Conservation (phyloP, 23 red algal species). For the Cyanidium caldarium region DNA sequence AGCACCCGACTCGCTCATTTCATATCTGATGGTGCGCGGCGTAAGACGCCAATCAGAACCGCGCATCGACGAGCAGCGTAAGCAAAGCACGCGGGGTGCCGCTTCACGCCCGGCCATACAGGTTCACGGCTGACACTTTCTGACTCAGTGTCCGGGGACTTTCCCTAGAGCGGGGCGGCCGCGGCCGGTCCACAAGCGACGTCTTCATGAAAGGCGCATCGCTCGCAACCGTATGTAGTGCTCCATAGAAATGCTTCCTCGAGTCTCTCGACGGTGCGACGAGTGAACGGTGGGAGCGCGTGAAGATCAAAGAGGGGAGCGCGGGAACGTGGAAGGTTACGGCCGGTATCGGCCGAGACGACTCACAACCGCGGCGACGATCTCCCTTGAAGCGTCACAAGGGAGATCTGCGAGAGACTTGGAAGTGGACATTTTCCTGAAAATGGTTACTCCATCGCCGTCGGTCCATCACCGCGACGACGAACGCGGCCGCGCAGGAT, state of each 20-base stretch:
- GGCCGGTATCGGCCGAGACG: too few species aligned
- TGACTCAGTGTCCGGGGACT: constrained; percentile 7
- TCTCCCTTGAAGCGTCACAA: too few species aligned
- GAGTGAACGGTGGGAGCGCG: constrained; percentile 1
- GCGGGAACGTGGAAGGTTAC: too few species aligned
- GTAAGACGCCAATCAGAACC: not conserved
- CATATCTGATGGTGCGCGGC: not conserved
- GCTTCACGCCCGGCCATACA: not conserved
- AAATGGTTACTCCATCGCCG: too few species aligned
- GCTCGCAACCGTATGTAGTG: not conserved
- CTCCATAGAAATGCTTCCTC: not conserved
- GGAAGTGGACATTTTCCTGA: too few species aligned
- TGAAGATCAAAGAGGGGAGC: too few species aligned
- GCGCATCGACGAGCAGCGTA: not conserved
- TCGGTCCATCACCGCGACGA: too few species aligned
- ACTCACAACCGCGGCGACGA: too few species aligned
- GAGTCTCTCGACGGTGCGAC: not conserved
- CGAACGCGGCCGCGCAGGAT: too few species aligned
- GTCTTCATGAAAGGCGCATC: not conserved
- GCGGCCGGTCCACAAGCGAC: not conserved
- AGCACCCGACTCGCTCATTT: constrained; percentile 1
- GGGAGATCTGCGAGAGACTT: too few species aligned
- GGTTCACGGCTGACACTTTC: not conserved
- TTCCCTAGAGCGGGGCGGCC: constrained; percentile 1
- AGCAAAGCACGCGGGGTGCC: not conserved